Base-by-base conservation (phyloP, 208 protist genomes). In the Leishmania mexicana region DNA sequence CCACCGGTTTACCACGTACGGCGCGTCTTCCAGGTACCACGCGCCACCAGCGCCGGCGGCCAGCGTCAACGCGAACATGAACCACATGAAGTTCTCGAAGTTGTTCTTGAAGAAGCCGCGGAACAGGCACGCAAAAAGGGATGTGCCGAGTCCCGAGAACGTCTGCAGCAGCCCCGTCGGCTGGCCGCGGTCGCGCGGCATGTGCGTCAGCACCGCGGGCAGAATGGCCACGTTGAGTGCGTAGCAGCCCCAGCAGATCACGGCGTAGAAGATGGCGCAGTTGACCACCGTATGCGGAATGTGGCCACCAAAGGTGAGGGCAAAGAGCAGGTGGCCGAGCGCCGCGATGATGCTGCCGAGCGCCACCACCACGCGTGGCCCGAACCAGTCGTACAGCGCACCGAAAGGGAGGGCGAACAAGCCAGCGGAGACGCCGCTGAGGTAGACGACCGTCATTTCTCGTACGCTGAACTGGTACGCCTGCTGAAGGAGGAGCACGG, bases 161-260 rank as follows among this genome's bases (percentile, higher is more conserved):
- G 88, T 93, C 70, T 89, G 81, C 47, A 92, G 84, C 64, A 93
- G 80, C 5, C 88, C 88, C 8, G 79, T 86, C n/a, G 86, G 83
- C 77, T 83, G 79, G 15, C 89, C 91, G 62, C 89, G 87, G 67
- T 95, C 83, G 45, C 82, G 88, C 64, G 91, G 91, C 76, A 93
- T 88, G 76, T 90, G 84, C 45, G 79, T 89, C 75, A 92, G 79
- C 24, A 87, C 73, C 28, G 81, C 58, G 17, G 90, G 74, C 38
- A 93, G 74, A 21, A 81, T 78, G 3, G 68, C 57, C 62, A 95
- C 80, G 60, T 93, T 83, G 17, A 93, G 76, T 21, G 75, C 64
- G 80, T 88, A 85, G 78, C 81, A 79, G 45, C 89, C 89, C 70
- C 65, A 75, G 65, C 89, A 85, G 58, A 95, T 70, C 47, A 95